Percentiles rank a stretch among this genome's conserved stretches.
phyloP scores from a whole-genome alignment of 495 filamentous ascomycete genomes.

The Neurospora sp. region DNA sequence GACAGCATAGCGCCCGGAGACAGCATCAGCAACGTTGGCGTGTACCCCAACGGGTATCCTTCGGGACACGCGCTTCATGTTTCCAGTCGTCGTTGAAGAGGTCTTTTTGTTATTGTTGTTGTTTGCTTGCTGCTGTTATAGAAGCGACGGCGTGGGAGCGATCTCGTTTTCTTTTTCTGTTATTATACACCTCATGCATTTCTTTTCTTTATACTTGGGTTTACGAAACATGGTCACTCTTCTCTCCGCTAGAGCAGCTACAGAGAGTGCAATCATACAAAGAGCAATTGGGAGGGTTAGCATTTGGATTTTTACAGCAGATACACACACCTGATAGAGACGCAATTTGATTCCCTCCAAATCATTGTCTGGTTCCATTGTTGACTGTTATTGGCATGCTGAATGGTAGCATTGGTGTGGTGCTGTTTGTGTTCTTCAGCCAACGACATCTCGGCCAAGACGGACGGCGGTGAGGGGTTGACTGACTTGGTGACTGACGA shows the following conservation, averaged over 20 bases:
- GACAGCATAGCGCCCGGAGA: not conserved
- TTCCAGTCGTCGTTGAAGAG: not conserved
- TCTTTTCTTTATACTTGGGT: not conserved
- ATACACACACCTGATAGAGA: not conserved
- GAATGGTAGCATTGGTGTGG: not conserved
- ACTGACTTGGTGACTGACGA: not conserved
- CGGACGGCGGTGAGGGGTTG: not conserved
- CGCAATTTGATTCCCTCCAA: not conserved
- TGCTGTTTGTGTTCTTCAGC: not conserved
- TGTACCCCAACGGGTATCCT: not conserved
- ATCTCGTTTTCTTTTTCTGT: not conserved
- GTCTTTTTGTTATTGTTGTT: not conserved
- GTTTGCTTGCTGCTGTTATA: not conserved
- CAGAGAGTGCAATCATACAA: not conserved
- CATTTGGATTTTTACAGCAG: not conserved
- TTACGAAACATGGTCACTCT: not conserved
- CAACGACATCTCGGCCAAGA: not conserved
- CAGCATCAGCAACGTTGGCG: not conserved
- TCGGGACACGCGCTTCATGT: not conserved
- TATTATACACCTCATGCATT: not conserved
- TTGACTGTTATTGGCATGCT: not conserved
- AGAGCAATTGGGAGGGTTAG: not conserved
- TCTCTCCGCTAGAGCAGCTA: not conserved
- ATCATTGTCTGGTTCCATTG: not conserved
- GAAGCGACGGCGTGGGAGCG: not conserved